Evolutionary conservation across 306 rosid species (phyloP), one percentile per base, ranked within the genome.

Genomic region (Corylus americana): DNA sequence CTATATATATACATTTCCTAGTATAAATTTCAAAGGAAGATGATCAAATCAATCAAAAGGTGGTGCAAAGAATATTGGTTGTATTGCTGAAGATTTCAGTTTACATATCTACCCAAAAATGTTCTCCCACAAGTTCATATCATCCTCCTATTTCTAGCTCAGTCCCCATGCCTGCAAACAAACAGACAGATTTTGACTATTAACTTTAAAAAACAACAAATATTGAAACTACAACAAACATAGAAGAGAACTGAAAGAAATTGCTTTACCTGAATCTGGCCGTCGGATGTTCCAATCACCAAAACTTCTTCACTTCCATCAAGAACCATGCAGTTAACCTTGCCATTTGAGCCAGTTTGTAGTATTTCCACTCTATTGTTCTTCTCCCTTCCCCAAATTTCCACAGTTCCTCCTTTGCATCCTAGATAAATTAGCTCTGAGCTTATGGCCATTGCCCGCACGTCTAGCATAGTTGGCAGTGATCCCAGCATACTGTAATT

Each of bases 351-450:
- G 77, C 89, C 89, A 69, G 80, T 85, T 78, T 91, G 97, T 71
- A 92, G 75, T 7, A 83, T 84, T 79, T 90, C 92, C 77, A 92
- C 82, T 83, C 83, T 91, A 55, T 75, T 81, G 58, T 73, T 87
- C 74, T 91, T 90, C 85, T 81, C 91, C 85, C 82, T 92, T 74
- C 83, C 86, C 97, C 97, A 94, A 53, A 94, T 85, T 78, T 94
- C 98, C 78, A 94, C 87, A 55, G 74, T 70, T 76, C 97, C 97
- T 77, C 93, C 97, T 81, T 89, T 95, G 87, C 95, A 79, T 20
- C 97, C 98, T 75, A 95, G 78, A 80, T 95, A 95, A 77, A 91
- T 85, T n/a, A 95, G 84, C 55, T 90, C 90, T 57, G 97, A 89
- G 87, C 94, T 90, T 87, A 91, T 77, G 55, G 91, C 88, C 92